A percentile compares a stretch with the other conserved stretches of the same genome.
These are phyloP conservation scores for Pinus taeda DNA, from an alignment of 75 land plant genomes.

Conservation along the genomic window DNA sequence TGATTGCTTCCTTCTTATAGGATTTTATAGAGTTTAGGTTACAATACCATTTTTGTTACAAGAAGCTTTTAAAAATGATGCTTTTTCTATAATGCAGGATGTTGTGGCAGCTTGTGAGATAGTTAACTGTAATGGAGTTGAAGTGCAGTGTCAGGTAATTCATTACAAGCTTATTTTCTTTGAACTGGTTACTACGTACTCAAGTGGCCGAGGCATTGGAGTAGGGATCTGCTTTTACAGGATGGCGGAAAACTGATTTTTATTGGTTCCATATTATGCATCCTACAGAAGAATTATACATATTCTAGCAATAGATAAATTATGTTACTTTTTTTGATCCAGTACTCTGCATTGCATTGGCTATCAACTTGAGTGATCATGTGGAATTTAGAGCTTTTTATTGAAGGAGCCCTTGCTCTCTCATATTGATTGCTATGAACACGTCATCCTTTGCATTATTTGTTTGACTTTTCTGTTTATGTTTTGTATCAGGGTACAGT, in stretches of 20 bases:
- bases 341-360: not conserved
- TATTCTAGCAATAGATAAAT: not conserved
- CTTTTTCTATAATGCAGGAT: slow-evolving; percentile 25
- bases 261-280: no score
- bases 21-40: no score
- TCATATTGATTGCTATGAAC: not conserved
- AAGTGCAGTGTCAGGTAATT: slow-evolving; percentile 49
- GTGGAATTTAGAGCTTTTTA: not conserved
- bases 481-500: slow-evolving; percentile 31
- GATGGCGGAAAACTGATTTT: no score
- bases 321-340: not conserved
- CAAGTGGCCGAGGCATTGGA: no score
- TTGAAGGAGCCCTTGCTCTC: not conserved
- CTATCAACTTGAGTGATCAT: not conserved
- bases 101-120: slow-evolving; percentile 50
- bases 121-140: slow-evolving; percentile 47
- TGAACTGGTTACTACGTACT: not conserved
- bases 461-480: not conserved
- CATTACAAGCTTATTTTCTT: not conserved
- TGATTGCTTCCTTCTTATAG: slow-evolving; percentile 6
- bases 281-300: no score
- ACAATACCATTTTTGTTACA: no score
- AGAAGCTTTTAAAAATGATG: not conserved
- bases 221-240: no score
- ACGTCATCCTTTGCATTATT: not conserved